These are phyloP conservation scores for Annulohypoxylon nitens DNA, from an alignment of 495 filamentous ascomycete genomes.

Conservation along the genomic window DNA sequence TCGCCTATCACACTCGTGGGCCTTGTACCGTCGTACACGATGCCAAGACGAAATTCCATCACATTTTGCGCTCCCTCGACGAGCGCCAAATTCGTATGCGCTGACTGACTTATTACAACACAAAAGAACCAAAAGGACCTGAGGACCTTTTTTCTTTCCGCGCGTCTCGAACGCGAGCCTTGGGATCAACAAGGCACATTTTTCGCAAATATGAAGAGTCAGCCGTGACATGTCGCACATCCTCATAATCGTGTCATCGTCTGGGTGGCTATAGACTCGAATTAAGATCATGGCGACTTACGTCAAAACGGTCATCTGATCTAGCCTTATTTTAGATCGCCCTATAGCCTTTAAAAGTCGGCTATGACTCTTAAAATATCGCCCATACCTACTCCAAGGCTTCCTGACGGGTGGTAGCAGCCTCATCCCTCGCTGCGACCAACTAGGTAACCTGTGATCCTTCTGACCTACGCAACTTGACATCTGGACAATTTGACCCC, in stretches of 20 bases:
- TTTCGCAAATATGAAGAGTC: not conserved
- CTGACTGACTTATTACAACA: constrained; percentile 14
- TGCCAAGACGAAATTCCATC: constrained; percentile 33
- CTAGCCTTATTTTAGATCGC: constrained; percentile 16
- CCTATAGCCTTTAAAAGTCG: constrained; percentile 12
- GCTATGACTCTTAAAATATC: constrained; percentile 9
- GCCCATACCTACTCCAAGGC: constrained; percentile 28
- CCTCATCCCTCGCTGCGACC: constrained; percentile 25
- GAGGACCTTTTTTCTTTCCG: constrained; percentile 1
- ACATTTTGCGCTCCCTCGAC: constrained; percentile 35
- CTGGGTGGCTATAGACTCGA: constrained; percentile 32
- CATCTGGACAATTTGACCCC: constrained; percentile 9
- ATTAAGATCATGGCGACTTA: constrained; percentile 18
- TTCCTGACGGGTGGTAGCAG: constrained; percentile 23
- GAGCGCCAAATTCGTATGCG: constrained; percentile 31
- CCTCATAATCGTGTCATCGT: constrained; percentile 34
- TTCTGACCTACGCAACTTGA: constrained; percentile 4
- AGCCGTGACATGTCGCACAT: constrained; percentile 5
- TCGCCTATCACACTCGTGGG: constrained; percentile 31
- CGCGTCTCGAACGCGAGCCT: constrained; percentile 22
- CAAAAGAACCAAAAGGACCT: not conserved
- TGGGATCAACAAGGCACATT: constrained; percentile 21
- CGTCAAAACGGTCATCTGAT: constrained; percentile 38
- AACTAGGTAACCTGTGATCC: constrained; percentile 13
- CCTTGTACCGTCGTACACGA: constrained; percentile 27